Percentiles rank a stretch among this genome's conserved stretches.
Evolutionary conservation across 2,329 filamentous ascomycete genomes (phyloP).

Genomic region (Cordyceps tenuipes): DNA sequence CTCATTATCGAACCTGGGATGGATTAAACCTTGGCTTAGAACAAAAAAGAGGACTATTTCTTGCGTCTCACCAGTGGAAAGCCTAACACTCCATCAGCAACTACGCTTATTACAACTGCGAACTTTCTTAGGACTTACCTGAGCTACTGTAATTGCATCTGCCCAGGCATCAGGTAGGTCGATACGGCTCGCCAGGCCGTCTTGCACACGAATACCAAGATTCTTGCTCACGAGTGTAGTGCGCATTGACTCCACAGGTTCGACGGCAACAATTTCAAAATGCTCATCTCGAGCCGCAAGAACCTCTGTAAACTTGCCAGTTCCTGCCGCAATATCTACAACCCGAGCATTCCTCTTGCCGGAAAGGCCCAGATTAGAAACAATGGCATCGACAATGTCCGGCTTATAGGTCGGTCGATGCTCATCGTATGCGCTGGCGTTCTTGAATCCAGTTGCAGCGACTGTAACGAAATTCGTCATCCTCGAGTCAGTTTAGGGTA

Average conservation of each 20-base stretch:
- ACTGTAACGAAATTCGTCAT: constrained; percentile 38
- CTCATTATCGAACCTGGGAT: constrained; percentile 55
- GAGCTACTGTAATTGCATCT: constrained; percentile 58
- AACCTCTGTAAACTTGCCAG: constrained; percentile 61
- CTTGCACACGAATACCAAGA: constrained; percentile 46
- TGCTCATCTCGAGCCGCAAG: constrained; percentile 50
- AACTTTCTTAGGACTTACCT: constrained; percentile 39
- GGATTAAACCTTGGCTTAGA: not conserved
- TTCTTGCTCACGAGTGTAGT: constrained; percentile 49
- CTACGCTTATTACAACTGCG: not conserved
- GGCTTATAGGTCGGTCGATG: constrained; percentile 60
- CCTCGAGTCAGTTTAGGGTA: not conserved
- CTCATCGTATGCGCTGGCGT: constrained; percentile 56
- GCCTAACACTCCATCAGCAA: constrained; percentile 24
- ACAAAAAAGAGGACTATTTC: not conserved
- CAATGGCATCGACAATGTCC: constrained; percentile 49
- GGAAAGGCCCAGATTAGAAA: constrained; percentile 45
- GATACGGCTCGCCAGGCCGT: constrained; percentile 52
- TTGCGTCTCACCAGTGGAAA: constrained; percentile 45
- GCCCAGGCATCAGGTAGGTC: constrained; percentile 48
- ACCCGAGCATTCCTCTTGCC: constrained; percentile 39
- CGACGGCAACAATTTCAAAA: constrained; percentile 53
- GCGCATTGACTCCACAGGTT: constrained; percentile 60
- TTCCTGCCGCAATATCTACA: constrained; percentile 59
- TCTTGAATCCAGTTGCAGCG: constrained; percentile 53